These are phyloP conservation scores for Nakaseomyces sp. DNA, from an alignment of 1,139 yeast species.

Conservation along the genomic window DNA sequence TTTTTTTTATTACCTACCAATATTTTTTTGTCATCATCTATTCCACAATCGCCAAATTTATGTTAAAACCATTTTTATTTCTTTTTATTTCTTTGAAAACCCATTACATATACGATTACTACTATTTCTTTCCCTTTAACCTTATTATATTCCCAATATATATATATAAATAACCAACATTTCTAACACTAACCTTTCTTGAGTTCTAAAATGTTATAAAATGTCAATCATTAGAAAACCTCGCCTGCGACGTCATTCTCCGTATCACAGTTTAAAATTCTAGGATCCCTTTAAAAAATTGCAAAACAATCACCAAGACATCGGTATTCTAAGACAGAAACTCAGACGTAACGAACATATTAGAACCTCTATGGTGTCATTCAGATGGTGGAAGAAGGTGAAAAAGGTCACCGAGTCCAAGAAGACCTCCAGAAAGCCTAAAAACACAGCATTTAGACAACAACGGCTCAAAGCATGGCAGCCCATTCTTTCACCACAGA, in stretches of 20 bases:
- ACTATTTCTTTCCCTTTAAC: too few species aligned
- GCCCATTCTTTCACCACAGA: constrained; percentile 66
- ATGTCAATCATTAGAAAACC: background rate
- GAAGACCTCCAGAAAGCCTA: constrained; percentile 46
- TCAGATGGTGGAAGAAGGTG: constrained; percentile 7
- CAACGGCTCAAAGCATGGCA: constrained; percentile 77
- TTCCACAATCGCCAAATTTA: background rate
- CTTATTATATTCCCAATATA: too few species aligned
- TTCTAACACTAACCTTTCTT: too few species aligned
- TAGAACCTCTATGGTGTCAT: constrained; percentile 6
- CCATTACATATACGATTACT: background rate
- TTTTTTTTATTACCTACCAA: background rate
- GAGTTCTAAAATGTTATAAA: too few species aligned
- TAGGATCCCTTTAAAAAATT: background rate
- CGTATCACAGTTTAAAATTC: background rate
- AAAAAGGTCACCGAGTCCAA: constrained; percentile 6
- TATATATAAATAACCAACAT: too few species aligned
- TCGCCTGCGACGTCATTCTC: background rate
- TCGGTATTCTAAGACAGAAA: too few species aligned
- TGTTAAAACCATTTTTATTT: background rate
- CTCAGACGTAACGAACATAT: too few species aligned
- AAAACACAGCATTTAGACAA: constrained; percentile 68
- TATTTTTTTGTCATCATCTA: background rate
- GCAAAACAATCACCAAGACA: background rate
- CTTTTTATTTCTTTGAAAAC: too few species aligned